Percentiles rank a stretch among this genome's conserved stretches.
phyloP scores from a whole-genome alignment of 2,329 filamentous ascomycete species.

The Colletotrichum lindemuthianum region DNA sequence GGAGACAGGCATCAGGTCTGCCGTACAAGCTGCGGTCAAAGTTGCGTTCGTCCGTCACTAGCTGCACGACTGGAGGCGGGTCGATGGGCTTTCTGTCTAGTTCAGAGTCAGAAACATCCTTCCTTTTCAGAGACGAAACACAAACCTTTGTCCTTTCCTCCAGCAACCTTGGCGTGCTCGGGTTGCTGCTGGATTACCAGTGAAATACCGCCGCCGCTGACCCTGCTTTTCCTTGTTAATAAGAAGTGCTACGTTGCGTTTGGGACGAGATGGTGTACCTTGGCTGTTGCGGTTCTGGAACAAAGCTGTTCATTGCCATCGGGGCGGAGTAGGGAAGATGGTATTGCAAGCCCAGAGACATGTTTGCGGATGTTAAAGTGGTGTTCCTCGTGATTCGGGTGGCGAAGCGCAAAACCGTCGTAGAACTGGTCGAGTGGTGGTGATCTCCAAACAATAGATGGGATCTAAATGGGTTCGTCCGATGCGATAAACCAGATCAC shows the following conservation, averaged over 20 bases:
- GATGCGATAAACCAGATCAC: too few relatives aligned
- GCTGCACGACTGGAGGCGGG: slow-evolving; percentile 84
- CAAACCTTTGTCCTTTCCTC: slow-evolving; percentile 70
- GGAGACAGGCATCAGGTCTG: slow-evolving; percentile 40
- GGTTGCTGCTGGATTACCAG: slow-evolving; percentile 12
- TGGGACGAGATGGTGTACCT: too few relatives aligned
- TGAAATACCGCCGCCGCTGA: background rate
- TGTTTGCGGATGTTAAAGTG: too few relatives aligned
- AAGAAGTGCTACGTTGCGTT: background rate
- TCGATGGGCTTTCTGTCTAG: slow-evolving; percentile 87
- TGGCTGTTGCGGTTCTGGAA: too few relatives aligned
- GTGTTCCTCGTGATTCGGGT: too few relatives aligned
- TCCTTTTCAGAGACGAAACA: background rate
- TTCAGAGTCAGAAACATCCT: slow-evolving; percentile 2
- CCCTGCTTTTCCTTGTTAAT: background rate
- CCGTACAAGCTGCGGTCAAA: slow-evolving; percentile 54
- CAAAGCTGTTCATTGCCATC: too few relatives aligned
- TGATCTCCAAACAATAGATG: too few relatives aligned
- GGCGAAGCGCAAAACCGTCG: too few relatives aligned
- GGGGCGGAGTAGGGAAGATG: too few relatives aligned
- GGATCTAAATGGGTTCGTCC: too few relatives aligned
- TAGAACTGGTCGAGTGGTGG: too few relatives aligned
- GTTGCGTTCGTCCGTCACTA: slow-evolving; percentile 62
- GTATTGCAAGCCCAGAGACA: too few relatives aligned
- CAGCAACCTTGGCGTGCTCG: slow-evolving; percentile 12